phyloP scores from a whole-genome alignment of 768 basidiomycete species.

The Panus rudis region DNA sequence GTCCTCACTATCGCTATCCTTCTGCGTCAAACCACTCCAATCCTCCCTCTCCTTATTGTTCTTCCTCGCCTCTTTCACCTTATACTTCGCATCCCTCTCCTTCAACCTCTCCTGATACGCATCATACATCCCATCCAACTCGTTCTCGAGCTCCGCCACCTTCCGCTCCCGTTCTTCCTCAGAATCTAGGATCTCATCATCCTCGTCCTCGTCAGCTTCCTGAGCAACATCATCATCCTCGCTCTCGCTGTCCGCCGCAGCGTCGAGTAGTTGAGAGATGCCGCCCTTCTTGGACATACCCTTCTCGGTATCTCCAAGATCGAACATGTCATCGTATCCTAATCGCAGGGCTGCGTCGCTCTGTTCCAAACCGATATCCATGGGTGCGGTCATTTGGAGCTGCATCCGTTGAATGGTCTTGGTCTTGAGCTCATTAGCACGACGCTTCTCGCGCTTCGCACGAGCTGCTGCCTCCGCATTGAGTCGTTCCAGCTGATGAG shows the following conservation, averaged over 20 bases:
- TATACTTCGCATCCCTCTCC: constrained; percentile 84
- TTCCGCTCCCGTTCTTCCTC: constrained; percentile 69
- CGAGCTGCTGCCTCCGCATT: constrained; percentile 70
- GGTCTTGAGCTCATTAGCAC: constrained; percentile 81
- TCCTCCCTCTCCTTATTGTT: constrained; percentile 70
- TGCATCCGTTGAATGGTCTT: constrained; percentile 93
- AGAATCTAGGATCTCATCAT: constrained; percentile 43
- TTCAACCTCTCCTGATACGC: constrained; percentile 73
- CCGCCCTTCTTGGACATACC: constrained; percentile 34
- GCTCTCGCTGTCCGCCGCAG: constrained; percentile 38
- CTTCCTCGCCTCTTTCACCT: constrained; percentile 68
- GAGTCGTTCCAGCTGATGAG: constrained; percentile 67
- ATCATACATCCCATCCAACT: constrained; percentile 85
- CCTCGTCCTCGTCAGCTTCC: constrained; percentile 33
- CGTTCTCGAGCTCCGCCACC: constrained; percentile 63
- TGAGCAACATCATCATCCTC: constrained; percentile 35
- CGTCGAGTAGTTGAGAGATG: constrained; percentile 27
- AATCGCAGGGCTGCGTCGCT: constrained; percentile 63
- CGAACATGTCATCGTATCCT: constrained; percentile 85
- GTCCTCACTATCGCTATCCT: constrained; percentile 36
- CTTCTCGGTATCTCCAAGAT: constrained; percentile 59
- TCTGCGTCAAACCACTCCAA: constrained; percentile 67
- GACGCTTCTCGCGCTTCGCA: constrained; percentile 72
- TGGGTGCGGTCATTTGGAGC: constrained; percentile 94
- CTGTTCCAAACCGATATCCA: constrained; percentile 90